Base-by-base conservation (phyloP, 192 early-diverging fungal genomes). In the Coemansia sp. region DNA sequence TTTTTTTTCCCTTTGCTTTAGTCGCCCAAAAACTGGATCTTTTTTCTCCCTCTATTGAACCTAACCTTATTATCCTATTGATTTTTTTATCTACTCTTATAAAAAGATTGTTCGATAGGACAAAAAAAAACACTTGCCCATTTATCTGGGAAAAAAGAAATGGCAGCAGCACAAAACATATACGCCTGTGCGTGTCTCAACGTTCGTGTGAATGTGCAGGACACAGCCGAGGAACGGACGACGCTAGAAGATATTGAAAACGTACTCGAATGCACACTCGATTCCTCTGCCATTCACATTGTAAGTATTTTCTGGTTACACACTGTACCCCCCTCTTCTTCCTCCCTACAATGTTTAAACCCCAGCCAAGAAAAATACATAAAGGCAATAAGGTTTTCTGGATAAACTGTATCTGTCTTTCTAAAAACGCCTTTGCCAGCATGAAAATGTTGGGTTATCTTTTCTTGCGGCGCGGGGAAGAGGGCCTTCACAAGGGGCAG, bases 111-210 rank as follows among this genome's bases (percentile, higher is more conserved):
- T 59, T 41, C 42, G 19, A 40, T n/a, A 23, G 45, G 61, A 69
- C 40, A 70, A 33, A 59, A 65, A 58, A 57, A 33, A 32, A 52
- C 2, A 17, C 22, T 25, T 35, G 38, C 23, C 25, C 38, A 52
- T 57, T 22, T 36, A 36, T 29, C 40, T 20, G 20, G 7, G 42
- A 45, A 54, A 53, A 61, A 45, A 54, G 43, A 61, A 29, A 61
- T 63, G 71, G 59, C 38, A 48, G 15, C 55, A n/a, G 25, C 61
- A 29, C 41, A 52, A 40, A 13, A 59, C 3, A 41, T 54, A 56
- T 65, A 46, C 62, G 70, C 62, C 11, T 81, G 78, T 48, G 42
- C 46, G n/a, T 81, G 78, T 42, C 70, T 81, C 48, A 81, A 81
- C 54, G 63, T 81, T 20, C 65, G 78, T 15, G 62, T 69, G 32